Evolutionary conservation across 352 stramenopile genomes (phyloP).

Genomic region (Globisporangium polare): DNA sequence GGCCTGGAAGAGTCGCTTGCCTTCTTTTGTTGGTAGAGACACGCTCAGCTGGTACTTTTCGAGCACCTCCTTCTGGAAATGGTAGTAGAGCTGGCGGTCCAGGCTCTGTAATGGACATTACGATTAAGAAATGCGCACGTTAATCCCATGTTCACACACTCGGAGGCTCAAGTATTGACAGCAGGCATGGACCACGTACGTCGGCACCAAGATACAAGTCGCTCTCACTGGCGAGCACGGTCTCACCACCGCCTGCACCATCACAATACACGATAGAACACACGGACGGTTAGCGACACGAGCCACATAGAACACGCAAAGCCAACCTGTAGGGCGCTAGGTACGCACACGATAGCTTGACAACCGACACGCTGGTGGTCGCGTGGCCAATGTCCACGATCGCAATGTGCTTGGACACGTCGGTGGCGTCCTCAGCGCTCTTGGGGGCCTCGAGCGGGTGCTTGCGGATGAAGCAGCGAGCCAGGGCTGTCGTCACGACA

Average conservation of each 20-base stretch:
- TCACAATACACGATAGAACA: background rate
- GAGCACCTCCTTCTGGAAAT: conserved; percentile 71
- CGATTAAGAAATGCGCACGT: background rate
- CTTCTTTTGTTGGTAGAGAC: conserved; percentile 64
- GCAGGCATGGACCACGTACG: conserved; percentile 12
- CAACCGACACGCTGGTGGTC: conserved; percentile 65
- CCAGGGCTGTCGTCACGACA: conserved; percentile 11
- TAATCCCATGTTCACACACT: background rate
- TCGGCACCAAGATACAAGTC: conserved; percentile 62
- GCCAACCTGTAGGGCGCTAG: background rate
- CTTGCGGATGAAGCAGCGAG: conserved; percentile 80
- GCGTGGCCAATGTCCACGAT: conserved; percentile 89
- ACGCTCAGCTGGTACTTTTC: conserved; percentile 51
- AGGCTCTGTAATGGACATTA: conserved; percentile 37
- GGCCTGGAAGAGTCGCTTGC: conserved; percentile 82
- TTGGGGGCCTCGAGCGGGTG: conserved; percentile 58
- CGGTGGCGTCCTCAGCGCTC: conserved; percentile 12
- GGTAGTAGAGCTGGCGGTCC: conserved; percentile 71
- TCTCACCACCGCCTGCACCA: conserved; percentile 37
- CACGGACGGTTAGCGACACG: background rate
- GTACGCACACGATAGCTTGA: conserved; percentile 53
- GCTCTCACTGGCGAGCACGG: conserved; percentile 44
- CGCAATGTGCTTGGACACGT: conserved; percentile 55
- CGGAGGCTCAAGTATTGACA: background rate
- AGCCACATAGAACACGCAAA: background rate